A percentile compares a stretch with the other conserved stretches of the same genome.
Evolutionary conservation across 208 protist species (phyloP).

Genomic region (Herpetomonas samuelpessoai): DNA sequence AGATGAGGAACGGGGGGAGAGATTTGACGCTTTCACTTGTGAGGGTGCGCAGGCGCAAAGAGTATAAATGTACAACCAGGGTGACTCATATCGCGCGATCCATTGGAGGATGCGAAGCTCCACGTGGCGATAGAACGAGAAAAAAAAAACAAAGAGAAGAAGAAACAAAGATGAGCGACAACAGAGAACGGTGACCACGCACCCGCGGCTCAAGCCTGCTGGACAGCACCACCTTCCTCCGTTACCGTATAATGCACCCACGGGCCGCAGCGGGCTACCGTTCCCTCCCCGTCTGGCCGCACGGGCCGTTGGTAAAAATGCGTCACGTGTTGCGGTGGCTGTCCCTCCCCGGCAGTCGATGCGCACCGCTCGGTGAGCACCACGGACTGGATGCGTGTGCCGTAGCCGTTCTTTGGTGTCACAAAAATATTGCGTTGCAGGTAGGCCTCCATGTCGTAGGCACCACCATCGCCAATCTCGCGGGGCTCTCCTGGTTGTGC

Average conservation of each 20-base stretch:
- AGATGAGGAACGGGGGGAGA: no score
- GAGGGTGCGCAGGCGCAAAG: no score
- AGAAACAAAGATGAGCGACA: no score
- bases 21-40: no score
- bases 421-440: constrained; percentile 44
- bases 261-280: constrained; percentile 14
- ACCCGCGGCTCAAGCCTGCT: no score
- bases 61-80: no score
- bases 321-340: constrained; percentile 7
- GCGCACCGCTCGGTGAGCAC: constrained; percentile 40
- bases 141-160: no score
- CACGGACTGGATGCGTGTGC: constrained; percentile 52
- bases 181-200: no score
- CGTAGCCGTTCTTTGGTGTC: constrained; percentile 14
- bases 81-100: no score
- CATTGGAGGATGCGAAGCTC: no score
- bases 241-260: background rate
- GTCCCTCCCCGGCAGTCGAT: background rate
- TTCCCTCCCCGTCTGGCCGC: background rate
- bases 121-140: no score
- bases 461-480: constrained; percentile 13
- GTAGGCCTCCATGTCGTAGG: constrained; percentile 19
- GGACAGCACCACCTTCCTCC: no score
- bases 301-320: constrained; percentile 46
- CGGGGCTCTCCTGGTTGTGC: constrained; percentile 8